These are phyloP conservation scores for Daedaleopsis nitida DNA, from an alignment of 768 basidiomycete species.

Conservation along the genomic window DNA sequence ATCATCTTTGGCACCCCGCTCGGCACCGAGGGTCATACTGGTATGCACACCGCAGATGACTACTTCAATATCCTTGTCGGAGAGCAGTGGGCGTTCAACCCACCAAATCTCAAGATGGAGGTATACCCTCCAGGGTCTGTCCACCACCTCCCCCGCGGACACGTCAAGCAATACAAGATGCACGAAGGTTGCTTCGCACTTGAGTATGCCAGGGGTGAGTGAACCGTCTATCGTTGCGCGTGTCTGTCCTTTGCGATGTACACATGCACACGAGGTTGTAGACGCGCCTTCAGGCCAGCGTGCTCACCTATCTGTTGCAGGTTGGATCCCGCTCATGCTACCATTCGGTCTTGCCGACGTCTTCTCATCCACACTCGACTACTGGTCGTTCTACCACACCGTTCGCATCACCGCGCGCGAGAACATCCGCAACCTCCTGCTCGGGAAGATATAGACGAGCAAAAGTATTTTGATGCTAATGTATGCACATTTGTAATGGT, in stretches of 20 bases:
- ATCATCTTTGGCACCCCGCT: constrained; percentile 96
- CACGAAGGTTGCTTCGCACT: constrained; percentile 94
- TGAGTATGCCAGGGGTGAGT: constrained; percentile 89
- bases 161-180: constrained; percentile 97
- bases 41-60: constrained; percentile 94
- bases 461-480: not conserved
- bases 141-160: constrained; percentile 80
- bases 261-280: no score
- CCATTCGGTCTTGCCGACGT: constrained; percentile 91
- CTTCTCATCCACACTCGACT: constrained; percentile 86
- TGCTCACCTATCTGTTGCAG: constrained; percentile 40
- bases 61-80: constrained; percentile 96
- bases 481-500: not conserved
- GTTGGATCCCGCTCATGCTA: constrained; percentile 97
- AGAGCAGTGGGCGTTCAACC: constrained; percentile 90
- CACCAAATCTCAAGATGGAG: constrained; percentile 85
- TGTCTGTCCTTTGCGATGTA: not conserved
- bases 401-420: constrained; percentile 77
- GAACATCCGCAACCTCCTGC: constrained; percentile 77
- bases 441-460: constrained; percentile 74
- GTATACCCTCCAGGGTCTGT: constrained; percentile 82
- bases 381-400: constrained; percentile 80
- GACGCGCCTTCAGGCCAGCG: not conserved
- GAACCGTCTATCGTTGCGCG: no score
- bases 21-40: constrained; percentile 95